Conservation (phyloP, 1,284 basidiomycete species). For the Ustilago hordei region DNA sequence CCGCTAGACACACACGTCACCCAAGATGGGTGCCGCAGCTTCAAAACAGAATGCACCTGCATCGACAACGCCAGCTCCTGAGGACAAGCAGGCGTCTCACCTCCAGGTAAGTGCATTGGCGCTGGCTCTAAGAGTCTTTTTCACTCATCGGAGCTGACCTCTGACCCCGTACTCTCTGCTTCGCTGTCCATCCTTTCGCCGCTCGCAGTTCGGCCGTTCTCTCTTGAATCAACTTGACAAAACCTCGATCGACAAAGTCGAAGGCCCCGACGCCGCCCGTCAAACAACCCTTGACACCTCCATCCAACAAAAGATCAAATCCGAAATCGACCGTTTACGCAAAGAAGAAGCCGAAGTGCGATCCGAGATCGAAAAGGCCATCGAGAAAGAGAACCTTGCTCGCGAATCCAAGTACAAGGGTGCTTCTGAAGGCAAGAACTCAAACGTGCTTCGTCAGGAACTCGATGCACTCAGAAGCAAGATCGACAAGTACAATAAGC, state of each 20-base stretch:
- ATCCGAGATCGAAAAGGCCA: slow-evolving; percentile 62
- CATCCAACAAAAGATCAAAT: slow-evolving; percentile 62
- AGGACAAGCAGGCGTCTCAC: slow-evolving; percentile 48
- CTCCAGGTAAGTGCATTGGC: slow-evolving; percentile 33
- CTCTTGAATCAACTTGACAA: slow-evolving; percentile 56
- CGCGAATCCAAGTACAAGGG: slow-evolving; percentile 52
- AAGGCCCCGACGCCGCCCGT: slow-evolving; percentile 45
- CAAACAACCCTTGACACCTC: slow-evolving; percentile 59
- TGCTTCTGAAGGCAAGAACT: slow-evolving; percentile 60
- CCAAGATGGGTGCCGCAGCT: slow-evolving; percentile 50
- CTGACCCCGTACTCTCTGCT: background rate
- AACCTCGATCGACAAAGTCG: slow-evolving; percentile 42
- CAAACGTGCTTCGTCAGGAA: slow-evolving; percentile 58
- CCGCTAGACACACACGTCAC: background rate
- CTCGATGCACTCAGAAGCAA: slow-evolving; percentile 72
- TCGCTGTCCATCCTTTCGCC: background rate
- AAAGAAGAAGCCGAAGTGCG: slow-evolving; percentile 64
- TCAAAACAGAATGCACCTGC: slow-evolving; percentile 47
- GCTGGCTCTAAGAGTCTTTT: background rate
- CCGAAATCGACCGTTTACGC: slow-evolving; percentile 60
- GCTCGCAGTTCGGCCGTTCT: slow-evolving; percentile 51
- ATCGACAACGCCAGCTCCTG: slow-evolving; percentile 36
- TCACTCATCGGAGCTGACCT: background rate
- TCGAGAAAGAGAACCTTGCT: slow-evolving; percentile 65
- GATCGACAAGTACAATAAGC: slow-evolving; percentile 79